Evolutionary conservation across 208 protist genomes (phyloP).

Genomic region (Leishmania major): DNA sequence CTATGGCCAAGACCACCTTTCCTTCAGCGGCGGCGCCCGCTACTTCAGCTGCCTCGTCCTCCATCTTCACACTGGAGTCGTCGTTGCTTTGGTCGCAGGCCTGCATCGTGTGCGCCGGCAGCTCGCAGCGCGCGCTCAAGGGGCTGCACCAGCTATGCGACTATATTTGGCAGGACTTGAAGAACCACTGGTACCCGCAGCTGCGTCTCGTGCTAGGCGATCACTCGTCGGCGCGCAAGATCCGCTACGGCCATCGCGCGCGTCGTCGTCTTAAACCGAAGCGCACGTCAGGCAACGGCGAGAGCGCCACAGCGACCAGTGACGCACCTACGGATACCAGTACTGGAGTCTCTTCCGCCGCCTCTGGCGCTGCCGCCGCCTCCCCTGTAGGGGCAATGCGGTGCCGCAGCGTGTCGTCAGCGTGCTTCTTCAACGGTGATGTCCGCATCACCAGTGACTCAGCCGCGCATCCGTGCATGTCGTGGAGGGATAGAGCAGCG

Average conservation of each 20-base stretch:
- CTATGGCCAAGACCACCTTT: not conserved
- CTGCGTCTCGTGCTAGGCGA: slow-evolving; percentile 36
- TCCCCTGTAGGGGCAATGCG: too few species aligned
- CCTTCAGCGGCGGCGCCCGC: not conserved
- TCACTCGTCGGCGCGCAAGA: slow-evolving; percentile 16
- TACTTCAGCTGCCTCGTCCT: not conserved
- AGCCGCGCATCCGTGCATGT: not conserved
- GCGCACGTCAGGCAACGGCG: not conserved
- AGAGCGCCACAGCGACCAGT: not conserved
- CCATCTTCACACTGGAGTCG: not conserved
- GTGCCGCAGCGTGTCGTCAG: slow-evolving; percentile 17
- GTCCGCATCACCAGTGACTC: not conserved
- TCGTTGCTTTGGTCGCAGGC: slow-evolving; percentile 13
- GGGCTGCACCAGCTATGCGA: slow-evolving; percentile 15
- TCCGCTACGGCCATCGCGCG: not conserved
- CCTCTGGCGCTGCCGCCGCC: not conserved
- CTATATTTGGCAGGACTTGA: slow-evolving; percentile 30
- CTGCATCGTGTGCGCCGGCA: slow-evolving; percentile 8
- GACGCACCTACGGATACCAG: not conserved
- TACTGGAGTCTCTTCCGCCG: not conserved
- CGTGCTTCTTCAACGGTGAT: slow-evolving; percentile 10
- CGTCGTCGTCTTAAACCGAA: slow-evolving; percentile 1
- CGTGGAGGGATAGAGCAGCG: not conserved
- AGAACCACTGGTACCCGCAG: slow-evolving; percentile 42
- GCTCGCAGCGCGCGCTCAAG: slow-evolving; percentile 12